Base-by-base conservation (phyloP, 768 basidiomycete genomes). In the Gautieria morchelliformis region DNA sequence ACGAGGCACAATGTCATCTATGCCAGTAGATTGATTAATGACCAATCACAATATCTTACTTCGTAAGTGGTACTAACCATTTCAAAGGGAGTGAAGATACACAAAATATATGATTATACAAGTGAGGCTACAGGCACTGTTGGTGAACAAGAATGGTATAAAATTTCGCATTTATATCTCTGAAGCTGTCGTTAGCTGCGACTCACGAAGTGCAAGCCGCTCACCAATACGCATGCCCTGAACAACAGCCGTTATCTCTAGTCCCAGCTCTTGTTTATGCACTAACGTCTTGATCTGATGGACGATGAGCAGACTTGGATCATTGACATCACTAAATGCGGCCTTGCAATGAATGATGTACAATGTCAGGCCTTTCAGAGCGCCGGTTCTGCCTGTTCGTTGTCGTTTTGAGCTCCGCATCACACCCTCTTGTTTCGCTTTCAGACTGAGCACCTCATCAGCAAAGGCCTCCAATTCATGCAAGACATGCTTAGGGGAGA, bases 271-370 rank as follows among this genome's bases (percentile, higher is more conserved):
- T 60, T 77, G 78, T 48, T 72, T 72, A 19, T 75, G 72, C 22
- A 91, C 81, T 51, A 92, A 69, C 35, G 75, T 74, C 47, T 76
- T 73, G 59, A 94, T 80, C 69, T 96, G 88, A 15, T 81, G 74
- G 45, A 82, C 78, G 59, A 97, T 94, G 30, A 87, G 71, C 14
- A 85, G 75, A 58, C 83, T 80, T 27, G 70, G 68, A 48, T 79
- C 77, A 44, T 70, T 70, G 19, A 71, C 70, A 14, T 68, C 68
- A n/a, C 75, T 70, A 53, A 86, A 70, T 45, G 80, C 76, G 59
- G 91, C 90, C 67, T 97, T 96, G 75, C 90, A 90, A 65, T 96
- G 93, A 42, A 82, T 89, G 56, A 96, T 73, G 67, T 81, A 91
- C n/a, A 96, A 75, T 32, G 75, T 73, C 32, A 91, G 65, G 10